A percentile compares a stretch with the other conserved stretches of the same genome.
Conservation (phyloP, 164 flowering plant species). For the Magnolia changhungtana region DNA sequence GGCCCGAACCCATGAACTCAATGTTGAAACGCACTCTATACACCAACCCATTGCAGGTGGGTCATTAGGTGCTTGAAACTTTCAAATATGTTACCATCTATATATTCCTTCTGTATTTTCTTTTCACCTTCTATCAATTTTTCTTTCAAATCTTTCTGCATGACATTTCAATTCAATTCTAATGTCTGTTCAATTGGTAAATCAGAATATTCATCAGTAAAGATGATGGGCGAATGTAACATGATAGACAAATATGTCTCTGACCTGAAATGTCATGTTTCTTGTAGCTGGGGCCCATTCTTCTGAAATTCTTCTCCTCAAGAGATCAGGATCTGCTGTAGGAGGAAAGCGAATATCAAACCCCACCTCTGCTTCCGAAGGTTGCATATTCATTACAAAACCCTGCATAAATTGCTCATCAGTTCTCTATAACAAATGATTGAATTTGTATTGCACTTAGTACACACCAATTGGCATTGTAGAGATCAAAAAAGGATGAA, state of each 20-base stretch:
- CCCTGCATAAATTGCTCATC: slow-evolving; percentile 42
- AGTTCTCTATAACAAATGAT: neutral
- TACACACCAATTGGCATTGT: no score
- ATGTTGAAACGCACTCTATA: no score
- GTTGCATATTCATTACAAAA: slow-evolving; percentile 96
- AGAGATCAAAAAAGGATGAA: neutral
- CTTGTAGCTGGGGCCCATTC: slow-evolving; percentile 88
- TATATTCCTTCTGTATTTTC: neutral
- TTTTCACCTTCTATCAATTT: no score
- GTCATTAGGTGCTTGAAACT: neutral
- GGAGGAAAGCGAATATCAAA: slow-evolving; percentile 84
- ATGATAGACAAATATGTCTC: neutral
- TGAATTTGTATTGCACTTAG: neutral
- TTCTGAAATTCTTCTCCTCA: slow-evolving; percentile 63
- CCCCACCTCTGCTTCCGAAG: slow-evolving; percentile 96
- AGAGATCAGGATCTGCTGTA: slow-evolving; percentile 59
- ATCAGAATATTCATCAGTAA: neutral
- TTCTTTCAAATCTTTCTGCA: neutral
- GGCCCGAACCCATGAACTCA: no score
- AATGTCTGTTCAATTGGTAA: neutral
- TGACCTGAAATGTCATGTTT: slow-evolving; percentile 78
- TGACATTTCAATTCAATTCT: neutral
- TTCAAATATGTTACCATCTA: neutral
- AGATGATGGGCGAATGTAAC: neutral
- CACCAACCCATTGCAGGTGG: neutral